Conservation (phyloP, 768 basidiomycete genomes). For the Pluteus cervinus region DNA sequence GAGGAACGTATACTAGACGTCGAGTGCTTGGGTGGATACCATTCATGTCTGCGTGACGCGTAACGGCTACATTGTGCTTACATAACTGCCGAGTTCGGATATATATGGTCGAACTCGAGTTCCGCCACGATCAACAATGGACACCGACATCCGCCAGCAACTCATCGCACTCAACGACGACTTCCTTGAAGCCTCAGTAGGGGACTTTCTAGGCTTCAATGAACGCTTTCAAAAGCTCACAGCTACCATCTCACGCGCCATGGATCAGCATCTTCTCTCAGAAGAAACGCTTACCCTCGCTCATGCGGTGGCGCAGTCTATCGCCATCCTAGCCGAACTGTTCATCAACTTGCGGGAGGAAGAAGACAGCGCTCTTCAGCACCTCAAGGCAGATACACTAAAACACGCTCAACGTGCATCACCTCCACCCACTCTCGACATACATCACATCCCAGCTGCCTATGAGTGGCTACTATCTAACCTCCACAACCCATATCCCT, state of each 20-base stretch:
- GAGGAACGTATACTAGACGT: too few relatives aligned
- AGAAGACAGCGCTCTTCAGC: too few relatives aligned
- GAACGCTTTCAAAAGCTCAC: neutral
- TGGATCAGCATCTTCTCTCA: too few relatives aligned
- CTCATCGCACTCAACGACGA: neutral
- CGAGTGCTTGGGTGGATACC: too few relatives aligned
- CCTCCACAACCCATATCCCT: conserved; percentile 48
- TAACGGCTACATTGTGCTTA: too few relatives aligned
- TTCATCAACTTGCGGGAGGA: neutral
- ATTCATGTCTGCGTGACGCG: too few relatives aligned
- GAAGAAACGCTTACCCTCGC: neutral
- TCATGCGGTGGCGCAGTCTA: neutral
- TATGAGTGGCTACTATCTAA: conserved; percentile 39
- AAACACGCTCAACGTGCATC: too few relatives aligned
- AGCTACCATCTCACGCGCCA: neutral
- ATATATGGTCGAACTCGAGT: too few relatives aligned
- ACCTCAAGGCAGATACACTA: too few relatives aligned
- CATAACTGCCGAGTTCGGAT: too few relatives aligned
- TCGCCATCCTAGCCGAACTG: neutral
- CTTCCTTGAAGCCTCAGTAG: neutral
- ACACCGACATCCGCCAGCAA: neutral
- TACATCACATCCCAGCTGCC: conserved; percentile 22
- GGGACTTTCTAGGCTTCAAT: neutral
- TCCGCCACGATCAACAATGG: too few relatives aligned
- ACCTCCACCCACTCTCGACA: too few relatives aligned